These are phyloP conservation scores for Lasiosphaeria ovina DNA, from an alignment of 495 filamentous ascomycete species.

Conservation along the genomic window DNA sequence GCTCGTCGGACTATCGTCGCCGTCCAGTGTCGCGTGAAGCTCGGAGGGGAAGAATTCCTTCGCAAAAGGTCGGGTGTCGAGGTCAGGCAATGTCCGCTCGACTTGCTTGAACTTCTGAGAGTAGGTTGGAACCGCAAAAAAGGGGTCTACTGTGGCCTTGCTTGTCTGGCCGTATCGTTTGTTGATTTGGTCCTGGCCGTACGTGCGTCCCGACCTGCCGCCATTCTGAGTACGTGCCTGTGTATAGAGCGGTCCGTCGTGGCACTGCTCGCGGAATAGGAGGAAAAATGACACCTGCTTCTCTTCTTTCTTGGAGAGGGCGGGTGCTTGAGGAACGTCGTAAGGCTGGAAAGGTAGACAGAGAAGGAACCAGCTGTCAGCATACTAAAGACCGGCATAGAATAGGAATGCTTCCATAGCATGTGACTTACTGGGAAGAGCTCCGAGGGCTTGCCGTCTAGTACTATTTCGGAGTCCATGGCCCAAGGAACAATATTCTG, in stretches of 20 bases:
- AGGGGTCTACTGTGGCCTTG: conserved; percentile 51
- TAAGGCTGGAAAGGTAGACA: conserved; percentile 27
- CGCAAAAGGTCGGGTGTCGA: conserved; percentile 41
- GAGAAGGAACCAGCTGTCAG: not conserved
- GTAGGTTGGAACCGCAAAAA: conserved; percentile 50
- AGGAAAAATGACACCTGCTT: conserved; percentile 46
- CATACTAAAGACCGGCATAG: not conserved
- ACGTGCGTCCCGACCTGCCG: conserved; percentile 30
- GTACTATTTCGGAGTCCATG: conserved; percentile 27
- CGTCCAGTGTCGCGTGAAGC: conserved; percentile 50
- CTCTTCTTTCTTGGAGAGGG: conserved; percentile 40
- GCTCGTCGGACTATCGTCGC: conserved; percentile 30
- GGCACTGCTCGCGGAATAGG: conserved; percentile 46
- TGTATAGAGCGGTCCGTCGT: conserved; percentile 51
- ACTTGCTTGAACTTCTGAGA: conserved; percentile 44
- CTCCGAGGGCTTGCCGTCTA: conserved; percentile 44
- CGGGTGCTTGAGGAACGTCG: conserved; percentile 39
- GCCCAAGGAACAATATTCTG: conserved; percentile 34
- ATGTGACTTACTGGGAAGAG: conserved; percentile 38
- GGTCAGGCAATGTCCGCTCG: conserved; percentile 47
- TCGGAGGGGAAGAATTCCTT: conserved; percentile 53
- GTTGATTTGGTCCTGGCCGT: conserved; percentile 52
- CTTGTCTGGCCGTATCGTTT: conserved; percentile 45
- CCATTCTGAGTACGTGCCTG: conserved; percentile 29
- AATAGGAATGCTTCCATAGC: too few relatives aligned